phyloP scores from a whole-genome alignment of 768 basidiomycete genomes.

The Boletus rubroflammeus region DNA sequence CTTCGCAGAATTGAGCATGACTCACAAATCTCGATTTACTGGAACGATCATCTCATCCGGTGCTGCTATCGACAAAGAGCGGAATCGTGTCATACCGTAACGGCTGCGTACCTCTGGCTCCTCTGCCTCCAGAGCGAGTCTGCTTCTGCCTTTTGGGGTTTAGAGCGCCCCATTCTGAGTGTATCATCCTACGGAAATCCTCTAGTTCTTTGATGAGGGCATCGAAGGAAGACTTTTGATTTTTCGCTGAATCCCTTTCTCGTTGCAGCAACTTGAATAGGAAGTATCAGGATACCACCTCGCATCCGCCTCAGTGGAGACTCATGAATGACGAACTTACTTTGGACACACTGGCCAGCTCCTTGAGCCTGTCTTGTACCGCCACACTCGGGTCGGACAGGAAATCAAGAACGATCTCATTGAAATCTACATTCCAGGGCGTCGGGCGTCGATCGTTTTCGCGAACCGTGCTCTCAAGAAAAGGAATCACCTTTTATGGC shows the following conservation, averaged over 20 bases:
- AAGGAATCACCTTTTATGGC: conserved; percentile 12
- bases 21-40: conserved; percentile 13
- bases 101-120: neutral
- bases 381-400: conserved; percentile 7
- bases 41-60: neutral
- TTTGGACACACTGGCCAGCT: conserved; percentile 7
- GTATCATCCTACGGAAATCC: neutral
- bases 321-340: neutral
- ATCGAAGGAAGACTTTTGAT: conserved; percentile 12
- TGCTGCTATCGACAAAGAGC: neutral
- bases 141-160: neutral
- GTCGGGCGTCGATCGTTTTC: neutral
- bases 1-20: neutral
- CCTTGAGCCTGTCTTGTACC: conserved; percentile 13
- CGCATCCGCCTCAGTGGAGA: neutral
- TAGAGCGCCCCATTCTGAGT: neutral
- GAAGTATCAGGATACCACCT: neutral
- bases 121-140: neutral
- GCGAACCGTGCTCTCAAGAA: neutral
- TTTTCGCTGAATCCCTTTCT: conserved; percentile 4
- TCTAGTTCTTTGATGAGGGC: conserved; percentile 9
- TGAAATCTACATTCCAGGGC: conserved; percentile 11
- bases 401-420: conserved; percentile 19
- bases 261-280: conserved; percentile 9
- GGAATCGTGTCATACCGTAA: conserved; percentile 1